Evolutionary conservation across 495 filamentous ascomycete genomes (phyloP), one percentile per base, ranked within the genome.

Genomic region (Penicillium steckii): DNA sequence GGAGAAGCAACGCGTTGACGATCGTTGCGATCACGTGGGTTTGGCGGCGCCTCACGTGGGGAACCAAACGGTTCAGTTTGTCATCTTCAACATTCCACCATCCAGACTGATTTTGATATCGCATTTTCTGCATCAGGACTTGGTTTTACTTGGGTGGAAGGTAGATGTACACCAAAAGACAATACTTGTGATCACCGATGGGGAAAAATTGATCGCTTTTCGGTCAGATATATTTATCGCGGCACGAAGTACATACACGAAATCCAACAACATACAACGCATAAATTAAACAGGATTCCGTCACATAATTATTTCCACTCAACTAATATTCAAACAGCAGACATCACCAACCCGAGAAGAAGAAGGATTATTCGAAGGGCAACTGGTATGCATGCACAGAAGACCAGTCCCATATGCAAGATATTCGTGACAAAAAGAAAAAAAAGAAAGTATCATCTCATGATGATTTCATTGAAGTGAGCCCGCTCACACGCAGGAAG

Each of bases 401-500:
- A 21, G 41, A 15, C 30, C 43, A 21, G 33, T 56, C 21, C 32
- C 19, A n/a, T 38, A 45, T 12, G 24, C 43, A 59, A 51, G n/a
- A 48, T 9, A 51, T 40, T 12, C 24, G 15, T 63, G 41, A 44
- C 32, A 49, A 48, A 29, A 22, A 26, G 41, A 27, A 42, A 50
- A 6, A 21, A 40, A 4, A 56, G 13, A 22, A 35, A 40, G 47
- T 27, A 32, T 10, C 2, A 13, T 4, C 10, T 32, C 29, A 32
- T 12, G 29, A 32, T 2, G 15, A 37, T 37, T 37, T 21, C 42
- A 57, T 57, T 41, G 65, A 64, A 29, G 68, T 67, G 29, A 73
- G 43, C 13, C 65, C 67, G 49, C 68, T 70, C 33, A 73, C 65
- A 48, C 67, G 54, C 24, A 75, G 47, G 45, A 75, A 96, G 60